Evolutionary conservation across 176 grass and related monocot genomes (phyloP), one percentile per base, ranked within the genome.

Genomic region (Puccinellia tenuiflora): DNA sequence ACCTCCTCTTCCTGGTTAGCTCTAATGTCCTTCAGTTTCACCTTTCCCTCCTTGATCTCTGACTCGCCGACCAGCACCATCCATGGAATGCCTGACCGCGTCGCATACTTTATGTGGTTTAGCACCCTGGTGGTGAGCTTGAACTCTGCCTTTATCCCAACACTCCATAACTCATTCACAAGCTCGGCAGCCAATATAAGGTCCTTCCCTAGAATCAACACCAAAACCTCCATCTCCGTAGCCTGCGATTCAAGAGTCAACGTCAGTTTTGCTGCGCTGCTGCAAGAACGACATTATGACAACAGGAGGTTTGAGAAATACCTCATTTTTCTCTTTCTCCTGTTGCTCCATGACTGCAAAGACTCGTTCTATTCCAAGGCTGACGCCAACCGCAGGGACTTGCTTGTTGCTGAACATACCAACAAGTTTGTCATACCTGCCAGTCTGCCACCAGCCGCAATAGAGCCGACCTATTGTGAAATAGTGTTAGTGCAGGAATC

Each of bases 371-470:
- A 99, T 99, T 79, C 97, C 97, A 68, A 96, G 97, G 86, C 97
- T 99, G 4, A 99, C 91, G 45, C 97, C 97, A 34, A 99, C 97
- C 66, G 97, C 93, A 70, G 97, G 93, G 57, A 99, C 93, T 83
- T 90, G 89, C 78, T 96, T 96, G 34, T 91, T 90, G 7, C 97
- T 99, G 73, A 99, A 99, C 93, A 99, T 99, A 57, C 97, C 97
- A 1, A 94, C 93, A 53, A 99, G 90, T 40, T 96, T 96, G 80
- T 94, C 93, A 9, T 99, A 99, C 64, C 93, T 81, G 20, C n/a
- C n/a, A n/a, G n/a, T n/a, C n/a, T n/a, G n/a, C 97, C 97, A 29
- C 97, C 97, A 52, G 97, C 97, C 5, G 97, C 97, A 79, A 99
- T 96, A 43, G 97, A 99, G 22, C 97, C 97, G 48, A 99, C 93